Conservation (phyloP, 1,284 basidiomycete genomes). For the Apiotrichum sp. region DNA sequence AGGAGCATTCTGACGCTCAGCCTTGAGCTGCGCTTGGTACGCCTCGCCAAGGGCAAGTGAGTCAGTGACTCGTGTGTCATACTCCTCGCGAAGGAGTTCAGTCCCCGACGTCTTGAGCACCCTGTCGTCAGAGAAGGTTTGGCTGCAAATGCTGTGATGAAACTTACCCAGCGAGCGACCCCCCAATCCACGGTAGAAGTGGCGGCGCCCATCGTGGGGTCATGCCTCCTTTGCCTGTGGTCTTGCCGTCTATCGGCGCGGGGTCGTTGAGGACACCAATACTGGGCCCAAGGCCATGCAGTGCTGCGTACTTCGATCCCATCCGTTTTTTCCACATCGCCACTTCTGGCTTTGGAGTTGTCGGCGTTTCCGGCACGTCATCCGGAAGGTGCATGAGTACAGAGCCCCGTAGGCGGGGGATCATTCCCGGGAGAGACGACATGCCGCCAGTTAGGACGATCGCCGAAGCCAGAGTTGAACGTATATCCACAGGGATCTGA, state of each 20-base stretch:
- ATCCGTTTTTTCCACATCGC: conserved; percentile 28
- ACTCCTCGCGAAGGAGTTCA: conserved; percentile 73
- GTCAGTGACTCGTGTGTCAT: conserved; percentile 43
- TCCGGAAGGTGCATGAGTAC: conserved; percentile 57
- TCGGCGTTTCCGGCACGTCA: conserved; percentile 15
- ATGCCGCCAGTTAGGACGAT: conserved; percentile 85
- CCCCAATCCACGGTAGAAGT: conserved; percentile 83
- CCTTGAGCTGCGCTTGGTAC: conserved; percentile 37
- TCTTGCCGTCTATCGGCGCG: conserved; percentile 30
- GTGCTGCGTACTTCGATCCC: conserved; percentile 64
- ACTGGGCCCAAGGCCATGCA: conserved; percentile 63
- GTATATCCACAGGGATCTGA: conserved; percentile 81
- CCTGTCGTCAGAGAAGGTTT: conserved; percentile 38
- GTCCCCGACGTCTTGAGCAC: conserved; percentile 75
- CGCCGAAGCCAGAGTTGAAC: conserved; percentile 68
- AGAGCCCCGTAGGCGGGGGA: conserved; percentile 72
- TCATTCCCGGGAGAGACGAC: conserved; percentile 84
- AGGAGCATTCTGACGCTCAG: not conserved
- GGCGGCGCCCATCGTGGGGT: conserved; percentile 78
- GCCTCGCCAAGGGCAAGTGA: conserved; percentile 22
- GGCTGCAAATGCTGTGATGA: no score
- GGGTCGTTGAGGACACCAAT: conserved; percentile 82
- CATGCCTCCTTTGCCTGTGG: conserved; percentile 64
- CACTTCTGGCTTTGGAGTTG: conserved; percentile 11
- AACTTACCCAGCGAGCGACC: conserved; percentile 77